phyloP scores from a whole-genome alignment of 2,329 filamentous ascomycete genomes.

The Corniculantispora saksenae region DNA sequence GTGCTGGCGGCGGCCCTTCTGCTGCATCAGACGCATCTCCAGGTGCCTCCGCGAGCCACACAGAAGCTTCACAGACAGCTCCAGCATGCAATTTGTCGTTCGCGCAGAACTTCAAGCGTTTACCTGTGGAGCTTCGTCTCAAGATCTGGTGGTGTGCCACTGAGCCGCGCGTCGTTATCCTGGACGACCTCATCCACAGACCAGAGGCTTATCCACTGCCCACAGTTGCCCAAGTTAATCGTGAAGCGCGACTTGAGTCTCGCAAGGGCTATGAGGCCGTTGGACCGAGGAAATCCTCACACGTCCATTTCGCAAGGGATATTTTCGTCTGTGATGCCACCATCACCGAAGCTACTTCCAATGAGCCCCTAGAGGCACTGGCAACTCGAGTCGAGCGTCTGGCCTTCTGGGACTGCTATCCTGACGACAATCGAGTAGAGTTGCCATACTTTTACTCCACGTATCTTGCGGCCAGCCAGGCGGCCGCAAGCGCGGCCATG shows the following conservation, averaged over 20 bases:
- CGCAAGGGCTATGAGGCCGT: slow-evolving; percentile 37
- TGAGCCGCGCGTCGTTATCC: slow-evolving; percentile 38
- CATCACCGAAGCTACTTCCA: slow-evolving; percentile 35
- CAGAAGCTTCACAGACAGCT: background rate
- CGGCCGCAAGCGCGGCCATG: slow-evolving; percentile 26
- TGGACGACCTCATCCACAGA: slow-evolving; percentile 36
- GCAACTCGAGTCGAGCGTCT: slow-evolving; percentile 36
- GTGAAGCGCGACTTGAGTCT: slow-evolving; percentile 36
- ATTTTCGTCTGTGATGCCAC: slow-evolving; percentile 41
- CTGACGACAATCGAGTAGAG: slow-evolving; percentile 39
- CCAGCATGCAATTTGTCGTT: background rate
- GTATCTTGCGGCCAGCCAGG: slow-evolving; percentile 36
- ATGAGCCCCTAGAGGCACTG: slow-evolving; percentile 35
- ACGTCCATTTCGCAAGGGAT: slow-evolving; percentile 38
- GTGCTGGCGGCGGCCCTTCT: background rate
- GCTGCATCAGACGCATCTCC: background rate
- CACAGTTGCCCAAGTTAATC: slow-evolving; percentile 38
- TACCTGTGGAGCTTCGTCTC: slow-evolving; percentile 39
- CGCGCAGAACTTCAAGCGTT: slow-evolving; percentile 29
- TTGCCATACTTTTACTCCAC: slow-evolving; percentile 35
- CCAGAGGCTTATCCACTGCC: slow-evolving; percentile 36
- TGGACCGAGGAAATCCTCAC: slow-evolving; percentile 32
- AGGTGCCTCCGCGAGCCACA: background rate
- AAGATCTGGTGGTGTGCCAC: slow-evolving; percentile 40
- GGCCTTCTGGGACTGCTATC: slow-evolving; percentile 43